A percentile compares a stretch with the other conserved stretches of the same genome.
Evolutionary conservation across 495 filamentous ascomycete genomes (phyloP).

Genomic region (Annulohypoxylon bovei): DNA sequence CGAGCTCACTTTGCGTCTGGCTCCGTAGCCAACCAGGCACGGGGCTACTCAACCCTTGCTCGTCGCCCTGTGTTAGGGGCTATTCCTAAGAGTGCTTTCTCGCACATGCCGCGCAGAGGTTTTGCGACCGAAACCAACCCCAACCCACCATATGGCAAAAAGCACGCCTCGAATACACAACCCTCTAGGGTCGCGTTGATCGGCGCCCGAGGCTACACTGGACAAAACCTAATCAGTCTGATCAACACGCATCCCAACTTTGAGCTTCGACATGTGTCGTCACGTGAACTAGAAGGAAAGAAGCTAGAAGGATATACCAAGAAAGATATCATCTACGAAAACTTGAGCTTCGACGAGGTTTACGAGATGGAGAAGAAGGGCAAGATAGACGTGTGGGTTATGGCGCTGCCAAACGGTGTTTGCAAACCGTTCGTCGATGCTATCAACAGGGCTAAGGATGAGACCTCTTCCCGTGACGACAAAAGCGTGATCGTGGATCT

Average conservation of each 20-base stretch:
- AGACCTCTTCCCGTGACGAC: constrained; percentile 55
- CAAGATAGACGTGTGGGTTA: constrained; percentile 98
- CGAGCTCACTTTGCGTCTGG: constrained; percentile 45
- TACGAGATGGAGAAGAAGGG: constrained; percentile 88
- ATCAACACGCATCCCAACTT: constrained; percentile 93
- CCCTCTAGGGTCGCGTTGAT: constrained; percentile 91
- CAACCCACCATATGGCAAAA: constrained; percentile 94
- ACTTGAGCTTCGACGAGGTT: constrained; percentile 88
- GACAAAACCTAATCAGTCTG: constrained; percentile 89
- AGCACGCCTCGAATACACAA: constrained; percentile 84
- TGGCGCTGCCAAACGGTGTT: constrained; percentile 97
- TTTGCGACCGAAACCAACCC: constrained; percentile 74
- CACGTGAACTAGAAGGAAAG: constrained; percentile 90
- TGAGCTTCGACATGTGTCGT: constrained; percentile 93
- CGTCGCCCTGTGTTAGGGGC: constrained; percentile 39
- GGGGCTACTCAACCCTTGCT: constrained; percentile 43
- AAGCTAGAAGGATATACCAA: constrained; percentile 92
- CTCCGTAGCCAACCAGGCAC: constrained; percentile 44
- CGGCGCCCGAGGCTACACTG: constrained; percentile 95
- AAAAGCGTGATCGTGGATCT: constrained; percentile 91
- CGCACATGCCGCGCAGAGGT: constrained; percentile 28
- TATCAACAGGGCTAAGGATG: constrained; percentile 72
- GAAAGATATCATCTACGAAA: constrained; percentile 93
- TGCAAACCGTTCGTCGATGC: constrained; percentile 97
- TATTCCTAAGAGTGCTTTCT: constrained; percentile 25